Conservation (phyloP, 1,284 basidiomycete species). For the Sanguinoderma infundibulare region DNA sequence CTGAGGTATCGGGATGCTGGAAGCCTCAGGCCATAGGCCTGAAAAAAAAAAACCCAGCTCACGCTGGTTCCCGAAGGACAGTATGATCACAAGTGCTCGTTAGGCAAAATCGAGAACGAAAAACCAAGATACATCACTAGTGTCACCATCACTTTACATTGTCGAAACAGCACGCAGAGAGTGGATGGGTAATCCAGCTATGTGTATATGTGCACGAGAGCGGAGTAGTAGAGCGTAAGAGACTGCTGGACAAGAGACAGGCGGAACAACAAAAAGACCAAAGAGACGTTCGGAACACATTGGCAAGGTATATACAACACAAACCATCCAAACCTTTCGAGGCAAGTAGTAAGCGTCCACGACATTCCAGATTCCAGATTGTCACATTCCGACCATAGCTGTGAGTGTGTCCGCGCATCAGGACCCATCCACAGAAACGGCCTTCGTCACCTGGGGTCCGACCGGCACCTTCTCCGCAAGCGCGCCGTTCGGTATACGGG, state of each 20-base stretch:
- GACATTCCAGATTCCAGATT: not conserved
- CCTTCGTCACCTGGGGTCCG: constrained; percentile 14
- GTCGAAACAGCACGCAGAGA: not conserved
- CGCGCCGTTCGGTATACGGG: constrained; percentile 22
- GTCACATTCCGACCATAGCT: not conserved
- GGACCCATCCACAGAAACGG: constrained; percentile 28
- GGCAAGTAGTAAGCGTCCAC: not conserved
- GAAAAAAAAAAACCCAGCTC: not conserved
- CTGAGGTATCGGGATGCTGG: too few species aligned
- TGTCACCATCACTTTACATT: not conserved
- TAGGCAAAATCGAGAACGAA: not conserved
- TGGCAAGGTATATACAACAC: not conserved
- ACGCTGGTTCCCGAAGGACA: not conserved
- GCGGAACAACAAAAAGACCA: not conserved
- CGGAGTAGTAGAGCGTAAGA: not conserved
- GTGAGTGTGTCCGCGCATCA: constrained; percentile 4
- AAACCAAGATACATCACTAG: not conserved
- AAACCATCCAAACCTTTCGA: not conserved
- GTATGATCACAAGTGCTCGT: not conserved
- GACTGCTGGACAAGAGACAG: not conserved
- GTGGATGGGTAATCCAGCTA: not conserved
- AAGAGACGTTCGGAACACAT: not conserved
- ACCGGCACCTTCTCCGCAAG: constrained; percentile 20
- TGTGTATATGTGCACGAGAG: not conserved
- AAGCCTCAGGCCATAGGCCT: too few species aligned